Conservation (phyloP, 192 early-diverging fungal genomes). For the Powellomyces hirtus region DNA sequence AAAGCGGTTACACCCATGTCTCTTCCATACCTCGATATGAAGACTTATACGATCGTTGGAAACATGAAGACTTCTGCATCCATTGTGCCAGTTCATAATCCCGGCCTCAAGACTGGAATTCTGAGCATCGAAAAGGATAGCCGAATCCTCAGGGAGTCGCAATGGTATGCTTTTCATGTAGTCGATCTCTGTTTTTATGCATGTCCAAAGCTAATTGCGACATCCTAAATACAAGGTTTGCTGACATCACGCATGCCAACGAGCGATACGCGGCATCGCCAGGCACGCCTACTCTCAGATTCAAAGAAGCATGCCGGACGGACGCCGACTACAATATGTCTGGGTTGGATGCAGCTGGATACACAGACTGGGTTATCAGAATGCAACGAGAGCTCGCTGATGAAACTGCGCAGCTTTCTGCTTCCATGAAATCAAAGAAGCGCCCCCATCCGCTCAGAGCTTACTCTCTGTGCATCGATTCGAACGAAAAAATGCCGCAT, state of each 20-base stretch:
- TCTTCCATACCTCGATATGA: constrained; percentile 23
- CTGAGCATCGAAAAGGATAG: constrained; percentile 17
- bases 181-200: too few species aligned
- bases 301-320: constrained; percentile 22
- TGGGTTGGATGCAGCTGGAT: constrained; percentile 1
- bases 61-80: constrained; percentile 37
- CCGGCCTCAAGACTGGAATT: constrained; percentile 38
- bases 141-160: constrained; percentile 10
- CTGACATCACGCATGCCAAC: constrained; percentile 32
- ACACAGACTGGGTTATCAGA: constrained; percentile 19
- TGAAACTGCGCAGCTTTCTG: neutral
- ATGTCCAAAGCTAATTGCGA: too few species aligned
- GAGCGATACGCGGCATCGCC: neutral
- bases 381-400: neutral
- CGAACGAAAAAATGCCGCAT: constrained; percentile 7
- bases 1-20: constrained; percentile 26
- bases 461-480: constrained; percentile 9
- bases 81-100: constrained; percentile 49
- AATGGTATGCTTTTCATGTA: too few species aligned
- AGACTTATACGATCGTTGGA: constrained; percentile 14
- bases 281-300: neutral
- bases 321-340: constrained; percentile 23
- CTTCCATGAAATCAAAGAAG: neutral
- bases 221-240: too few species aligned
- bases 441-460: neutral